phyloP scores from a whole-genome alignment of 306 rosid genomes.

The Rosa persica region DNA sequence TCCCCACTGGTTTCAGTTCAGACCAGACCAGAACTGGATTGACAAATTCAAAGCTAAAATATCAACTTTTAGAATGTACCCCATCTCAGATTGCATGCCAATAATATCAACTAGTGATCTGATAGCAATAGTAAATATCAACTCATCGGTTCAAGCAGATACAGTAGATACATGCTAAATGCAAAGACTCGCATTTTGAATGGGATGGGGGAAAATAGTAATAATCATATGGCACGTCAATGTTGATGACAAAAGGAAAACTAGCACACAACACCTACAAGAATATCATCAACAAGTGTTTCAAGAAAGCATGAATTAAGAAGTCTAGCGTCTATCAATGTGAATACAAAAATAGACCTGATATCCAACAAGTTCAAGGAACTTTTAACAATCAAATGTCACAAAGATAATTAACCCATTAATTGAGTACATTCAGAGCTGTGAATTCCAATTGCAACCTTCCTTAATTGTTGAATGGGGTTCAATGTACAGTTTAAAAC shows the following conservation, averaged over 20 bases:
- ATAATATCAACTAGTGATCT: neutral
- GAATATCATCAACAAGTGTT: neutral
- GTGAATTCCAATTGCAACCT: neutral
- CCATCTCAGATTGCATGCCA: neutral
- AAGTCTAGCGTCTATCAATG: neutral
- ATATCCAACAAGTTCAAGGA: neutral
- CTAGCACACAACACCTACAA: neutral
- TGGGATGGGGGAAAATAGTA: neutral
- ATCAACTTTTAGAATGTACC: neutral
- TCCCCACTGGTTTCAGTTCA: neutral
- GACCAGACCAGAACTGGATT: neutral
- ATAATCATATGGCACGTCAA: neutral
- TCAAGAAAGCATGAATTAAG: neutral
- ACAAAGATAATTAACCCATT: neutral
- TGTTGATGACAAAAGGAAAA: neutral
- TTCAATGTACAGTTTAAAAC: neutral
- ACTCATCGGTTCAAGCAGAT: neutral
- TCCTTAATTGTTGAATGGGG: too few relatives aligned
- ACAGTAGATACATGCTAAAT: neutral
- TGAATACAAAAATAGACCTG: neutral
- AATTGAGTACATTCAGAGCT: neutral
- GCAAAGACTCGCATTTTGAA: neutral
- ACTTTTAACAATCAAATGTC: neutral
- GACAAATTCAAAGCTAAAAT: neutral
- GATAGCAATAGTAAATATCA: neutral